Base-by-base conservation (phyloP, 192 early-diverging fungal genomes). In the Coemansia reversa region DNA sequence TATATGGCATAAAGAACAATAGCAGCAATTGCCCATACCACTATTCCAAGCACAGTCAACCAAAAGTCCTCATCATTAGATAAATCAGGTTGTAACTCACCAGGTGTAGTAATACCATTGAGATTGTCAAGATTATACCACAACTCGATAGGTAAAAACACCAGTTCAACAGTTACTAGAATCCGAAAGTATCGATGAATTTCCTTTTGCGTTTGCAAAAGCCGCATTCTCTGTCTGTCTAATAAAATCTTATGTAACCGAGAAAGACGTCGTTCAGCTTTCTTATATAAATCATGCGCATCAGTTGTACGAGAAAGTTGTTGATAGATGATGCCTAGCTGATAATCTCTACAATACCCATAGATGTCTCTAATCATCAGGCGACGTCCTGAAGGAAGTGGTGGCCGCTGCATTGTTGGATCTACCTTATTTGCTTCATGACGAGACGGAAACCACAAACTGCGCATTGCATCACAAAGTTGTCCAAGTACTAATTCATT, bases 61-160 rank as follows among this genome's bases (percentile, higher is more conserved):
- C 65, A 74, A 68, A 79, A 79, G 52, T 79, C 76, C 47, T 53
- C 54, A 49, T 74, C 72, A 18, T 19, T 47, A 22, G 58, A 56
- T 14, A 52, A 12, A 3, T 61, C 67, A 0, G 57, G 62, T 54
- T 74, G 76, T 57, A 79, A 53, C n/a, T 55, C 23, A 9, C 76
- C 76, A 0, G 76, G 76, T 14, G 76, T 79, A 2, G 71, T 63
- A 18, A 79, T 79, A 7, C 71, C 71, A 33, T 74, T 76, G 55
- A 76, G 63, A 49, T 76, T 76, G 35, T 76, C 74, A 19, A 76
- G 64, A n/a, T 76, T 76, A 61, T 70, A 62, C 74, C 74, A 76
- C 57, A 79, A 65, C 62, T 79, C 76, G n/a, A 79, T 74, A 4
- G 76, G 76, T 56, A 79, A 35, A 54, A 70, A 79, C 24, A 74